phyloP scores from a whole-genome alignment of 805 yeast genomes.

The Saccharomycodes ludwigii region DNA sequence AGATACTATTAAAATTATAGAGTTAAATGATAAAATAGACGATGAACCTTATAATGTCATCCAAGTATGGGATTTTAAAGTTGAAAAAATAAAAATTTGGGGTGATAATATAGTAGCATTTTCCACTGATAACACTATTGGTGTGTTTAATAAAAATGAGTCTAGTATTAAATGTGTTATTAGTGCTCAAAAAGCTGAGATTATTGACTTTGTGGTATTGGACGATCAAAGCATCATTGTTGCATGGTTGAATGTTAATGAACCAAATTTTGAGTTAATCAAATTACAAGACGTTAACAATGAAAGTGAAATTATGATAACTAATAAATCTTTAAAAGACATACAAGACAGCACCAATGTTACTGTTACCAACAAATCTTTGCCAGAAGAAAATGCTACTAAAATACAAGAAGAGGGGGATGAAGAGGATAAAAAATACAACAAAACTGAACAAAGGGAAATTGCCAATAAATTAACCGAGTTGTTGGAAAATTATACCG shows the following conservation, averaged over 20 bases:
- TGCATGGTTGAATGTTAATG: slow-evolving; percentile 28
- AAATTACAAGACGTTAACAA: slow-evolving; percentile 11
- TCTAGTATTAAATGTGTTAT: slow-evolving; percentile 24
- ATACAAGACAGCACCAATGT: too few species aligned
- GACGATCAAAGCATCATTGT: slow-evolving; percentile 14
- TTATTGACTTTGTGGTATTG: slow-evolving; percentile 15
- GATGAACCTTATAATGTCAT: slow-evolving; percentile 7
- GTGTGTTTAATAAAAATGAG: slow-evolving; percentile 20
- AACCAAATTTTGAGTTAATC: slow-evolving; percentile 25
- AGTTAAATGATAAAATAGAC: slow-evolving; percentile 7
- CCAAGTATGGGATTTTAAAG: slow-evolving; percentile 15
- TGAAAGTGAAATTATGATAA: neutral
- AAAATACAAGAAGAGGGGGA: slow-evolving; percentile 22
- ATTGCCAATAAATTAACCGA: slow-evolving; percentile 8
- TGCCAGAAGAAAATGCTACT: slow-evolving; percentile 20
- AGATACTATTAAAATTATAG: slow-evolving; percentile 11
- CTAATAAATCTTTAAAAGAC: neutral
- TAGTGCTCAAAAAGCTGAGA: slow-evolving; percentile 16
- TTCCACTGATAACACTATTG: slow-evolving; percentile 13
- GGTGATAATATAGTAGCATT: slow-evolving; percentile 13
- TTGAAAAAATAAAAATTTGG: slow-evolving; percentile 11
- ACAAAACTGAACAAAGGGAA: slow-evolving; percentile 20
- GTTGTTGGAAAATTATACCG: slow-evolving; percentile 13
- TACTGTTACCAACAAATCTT: slow-evolving; percentile 1
- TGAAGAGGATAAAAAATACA: slow-evolving; percentile 12